These are phyloP conservation scores for Acanthamoeba culbertsoni DNA, from an alignment of 208 protist genomes.

Conservation along the genomic window DNA sequence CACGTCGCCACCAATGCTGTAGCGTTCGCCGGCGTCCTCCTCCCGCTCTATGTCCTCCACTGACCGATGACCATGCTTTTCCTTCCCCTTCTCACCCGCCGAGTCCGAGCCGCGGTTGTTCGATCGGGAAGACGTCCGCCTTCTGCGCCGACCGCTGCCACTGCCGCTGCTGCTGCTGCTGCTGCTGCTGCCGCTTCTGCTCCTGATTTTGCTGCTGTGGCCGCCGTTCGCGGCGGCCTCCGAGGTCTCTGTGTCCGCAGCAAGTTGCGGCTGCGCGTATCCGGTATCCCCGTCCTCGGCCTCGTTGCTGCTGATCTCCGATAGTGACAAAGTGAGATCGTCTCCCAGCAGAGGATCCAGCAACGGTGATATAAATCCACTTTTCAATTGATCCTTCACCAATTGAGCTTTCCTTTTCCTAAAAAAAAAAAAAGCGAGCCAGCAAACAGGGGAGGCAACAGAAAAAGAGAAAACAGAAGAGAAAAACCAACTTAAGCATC, in stretches of 20 bases:
- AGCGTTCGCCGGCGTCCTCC: not conserved
- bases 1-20: conserved; percentile 4
- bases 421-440: not conserved
- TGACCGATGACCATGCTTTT: not conserved
- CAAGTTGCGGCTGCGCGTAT: not conserved
- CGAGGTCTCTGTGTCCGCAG: not conserved
- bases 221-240: not conserved
- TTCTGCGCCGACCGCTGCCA: not conserved
- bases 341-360: conserved; percentile 5
- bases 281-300: not conserved
- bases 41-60: not conserved
- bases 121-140: too few species aligned
- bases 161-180: not conserved
- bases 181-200: not conserved
- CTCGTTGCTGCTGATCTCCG: not conserved
- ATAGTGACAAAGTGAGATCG: not conserved
- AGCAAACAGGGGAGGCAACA: not conserved
- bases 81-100: not conserved
- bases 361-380: not conserved
- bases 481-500: not conserved
- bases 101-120: not conserved
- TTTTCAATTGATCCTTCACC: not conserved
- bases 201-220: not conserved
- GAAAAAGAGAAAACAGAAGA: not conserved
- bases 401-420: not conserved